Conservation (phyloP, 441 rosid genomes). For the Metrosideros polymorpha region DNA sequence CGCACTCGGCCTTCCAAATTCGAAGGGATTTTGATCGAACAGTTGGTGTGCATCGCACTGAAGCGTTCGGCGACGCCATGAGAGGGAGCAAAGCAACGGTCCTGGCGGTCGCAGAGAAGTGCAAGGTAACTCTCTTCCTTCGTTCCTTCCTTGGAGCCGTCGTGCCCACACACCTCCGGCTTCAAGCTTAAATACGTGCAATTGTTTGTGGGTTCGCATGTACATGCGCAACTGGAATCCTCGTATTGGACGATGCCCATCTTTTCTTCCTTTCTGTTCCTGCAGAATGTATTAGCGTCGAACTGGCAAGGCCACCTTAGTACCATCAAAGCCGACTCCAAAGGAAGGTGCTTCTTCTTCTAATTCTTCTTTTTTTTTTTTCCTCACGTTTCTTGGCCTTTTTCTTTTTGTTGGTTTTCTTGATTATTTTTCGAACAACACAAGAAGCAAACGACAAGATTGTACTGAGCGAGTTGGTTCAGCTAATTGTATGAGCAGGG, state of each 20-base stretch:
- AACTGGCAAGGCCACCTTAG: slow-evolving; percentile 77
- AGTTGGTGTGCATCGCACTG: background rate
- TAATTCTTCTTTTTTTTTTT: too few relatives aligned
- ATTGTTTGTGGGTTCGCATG: background rate
- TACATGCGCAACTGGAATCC: background rate
- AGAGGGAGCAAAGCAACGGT: slow-evolving; percentile 38
- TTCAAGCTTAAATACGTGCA: background rate
- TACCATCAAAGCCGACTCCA: slow-evolving; percentile 76
- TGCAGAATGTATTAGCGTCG: slow-evolving; percentile 70
- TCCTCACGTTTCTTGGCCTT: background rate
- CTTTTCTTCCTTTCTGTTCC: background rate
- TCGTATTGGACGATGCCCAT: background rate
- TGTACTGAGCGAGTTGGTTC: background rate
- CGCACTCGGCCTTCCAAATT: background rate
- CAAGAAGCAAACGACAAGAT: background rate
- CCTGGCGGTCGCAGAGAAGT: slow-evolving; percentile 50
- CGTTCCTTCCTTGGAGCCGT: background rate
- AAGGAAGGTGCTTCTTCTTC: slow-evolving; percentile 53
- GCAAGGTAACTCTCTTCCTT: slow-evolving; percentile 40
- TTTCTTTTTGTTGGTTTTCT: background rate
- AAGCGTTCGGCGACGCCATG: slow-evolving; percentile 23
- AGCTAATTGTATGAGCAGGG: background rate
- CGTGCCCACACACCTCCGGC: background rate
- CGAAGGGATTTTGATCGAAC: slow-evolving; percentile 30
- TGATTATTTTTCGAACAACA: background rate